Conservation (phyloP, 257 asterid genomes). For the Perilla frutescens region DNA sequence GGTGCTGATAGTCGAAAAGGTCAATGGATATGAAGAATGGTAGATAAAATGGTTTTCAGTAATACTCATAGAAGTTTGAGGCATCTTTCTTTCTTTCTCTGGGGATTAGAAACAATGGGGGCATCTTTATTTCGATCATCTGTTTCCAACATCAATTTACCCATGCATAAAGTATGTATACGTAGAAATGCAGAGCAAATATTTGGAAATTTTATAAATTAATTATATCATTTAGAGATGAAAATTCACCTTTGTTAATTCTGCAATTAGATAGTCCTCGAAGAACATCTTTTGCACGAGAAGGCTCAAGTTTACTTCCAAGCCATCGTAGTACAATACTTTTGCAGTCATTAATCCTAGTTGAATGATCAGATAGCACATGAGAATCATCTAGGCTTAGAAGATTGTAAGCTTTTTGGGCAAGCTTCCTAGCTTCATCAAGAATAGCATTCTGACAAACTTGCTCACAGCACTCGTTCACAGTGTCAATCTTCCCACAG, state of each 20-base stretch:
- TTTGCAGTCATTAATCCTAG: slow-evolving; percentile 77
- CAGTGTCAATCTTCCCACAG: slow-evolving; percentile 78
- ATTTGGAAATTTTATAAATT: background rate
- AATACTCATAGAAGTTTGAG: background rate
- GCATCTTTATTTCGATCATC: slow-evolving; percentile 2
- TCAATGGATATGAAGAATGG: background rate
- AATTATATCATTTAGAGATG: background rate
- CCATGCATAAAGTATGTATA: background rate
- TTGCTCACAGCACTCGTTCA: slow-evolving; percentile 95
- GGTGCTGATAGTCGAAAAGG: background rate
- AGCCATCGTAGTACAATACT: slow-evolving; percentile 84
- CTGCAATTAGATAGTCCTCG: slow-evolving; percentile 92
- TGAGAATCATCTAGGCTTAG: slow-evolving; percentile 55
- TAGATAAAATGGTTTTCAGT: background rate
- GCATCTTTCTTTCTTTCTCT: background rate
- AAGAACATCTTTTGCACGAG: slow-evolving; percentile 83
- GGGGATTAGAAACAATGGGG: background rate
- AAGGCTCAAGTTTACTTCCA: slow-evolving; percentile 86
- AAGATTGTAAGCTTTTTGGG: slow-evolving; percentile 69
- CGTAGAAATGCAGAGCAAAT: slow-evolving; percentile 8
- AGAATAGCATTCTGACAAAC: slow-evolving; percentile 85
- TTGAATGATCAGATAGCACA: slow-evolving; percentile 67
- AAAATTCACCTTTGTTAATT: slow-evolving; percentile 78
- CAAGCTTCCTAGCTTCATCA: slow-evolving; percentile 86
- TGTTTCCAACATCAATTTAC: slow-evolving; percentile 5